phyloP scores from a whole-genome alignment of 768 basidiomycete species.

The Tylopilus felleus region DNA sequence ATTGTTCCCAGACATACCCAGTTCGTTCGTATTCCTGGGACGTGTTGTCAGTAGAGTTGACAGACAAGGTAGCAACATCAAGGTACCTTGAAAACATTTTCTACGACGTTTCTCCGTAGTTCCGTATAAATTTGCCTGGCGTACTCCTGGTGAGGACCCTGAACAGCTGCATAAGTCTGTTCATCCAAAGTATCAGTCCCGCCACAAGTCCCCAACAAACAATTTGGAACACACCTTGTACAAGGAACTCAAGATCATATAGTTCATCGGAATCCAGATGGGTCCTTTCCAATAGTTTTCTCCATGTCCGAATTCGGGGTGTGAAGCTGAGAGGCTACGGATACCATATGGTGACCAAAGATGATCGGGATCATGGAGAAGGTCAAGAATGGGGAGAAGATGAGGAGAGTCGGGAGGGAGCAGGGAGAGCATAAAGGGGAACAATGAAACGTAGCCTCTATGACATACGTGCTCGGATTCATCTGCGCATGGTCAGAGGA shows the following conservation, averaged over 20 bases:
- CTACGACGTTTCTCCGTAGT: constrained; percentile 76
- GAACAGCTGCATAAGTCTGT: constrained; percentile 72
- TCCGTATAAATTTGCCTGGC: constrained; percentile 79
- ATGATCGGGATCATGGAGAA: constrained; percentile 75
- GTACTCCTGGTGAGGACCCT: constrained; percentile 76
- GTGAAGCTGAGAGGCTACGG: constrained; percentile 82
- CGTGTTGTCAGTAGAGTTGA: constrained; percentile 4
- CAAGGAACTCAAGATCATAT: constrained; percentile 75
- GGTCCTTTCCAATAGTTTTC: constrained; percentile 99
- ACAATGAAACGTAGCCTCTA: constrained; percentile 89
- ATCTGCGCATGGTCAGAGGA: constrained; percentile 45
- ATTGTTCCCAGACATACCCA: constrained; percentile 98
- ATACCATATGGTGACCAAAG: constrained; percentile 92
- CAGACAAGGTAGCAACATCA: background rate
- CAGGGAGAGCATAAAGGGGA: constrained; percentile 85
- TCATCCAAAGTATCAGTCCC: constrained; percentile 3
- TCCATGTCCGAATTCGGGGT: constrained; percentile 85
- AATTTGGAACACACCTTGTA: constrained; percentile 51
- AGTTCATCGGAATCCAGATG: constrained; percentile 98
- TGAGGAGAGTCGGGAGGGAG: constrained; percentile 75
- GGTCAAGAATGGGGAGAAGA: constrained; percentile 75
- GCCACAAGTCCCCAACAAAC: background rate
- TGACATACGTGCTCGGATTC: constrained; percentile 91
- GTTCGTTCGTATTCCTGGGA: constrained; percentile 85
- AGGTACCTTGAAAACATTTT: constrained; percentile 71